Conservation (phyloP, 805 yeast species). For the Zygosaccharomyces bailii region DNA sequence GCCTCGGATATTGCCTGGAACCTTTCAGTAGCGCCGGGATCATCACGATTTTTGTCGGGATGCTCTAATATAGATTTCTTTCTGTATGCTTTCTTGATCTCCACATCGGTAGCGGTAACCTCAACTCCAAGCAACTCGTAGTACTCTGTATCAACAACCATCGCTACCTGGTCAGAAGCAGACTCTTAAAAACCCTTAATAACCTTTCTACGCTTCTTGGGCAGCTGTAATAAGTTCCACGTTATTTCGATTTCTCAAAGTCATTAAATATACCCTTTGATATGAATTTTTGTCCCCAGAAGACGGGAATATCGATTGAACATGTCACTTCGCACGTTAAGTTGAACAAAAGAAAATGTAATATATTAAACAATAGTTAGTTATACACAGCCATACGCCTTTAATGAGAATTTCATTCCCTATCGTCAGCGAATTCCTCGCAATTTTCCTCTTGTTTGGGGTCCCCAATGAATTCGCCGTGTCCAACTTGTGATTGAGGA, state of each 20-base stretch:
- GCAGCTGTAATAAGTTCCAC: not conserved
- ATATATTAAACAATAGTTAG: not conserved
- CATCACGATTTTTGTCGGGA: conserved; percentile 78
- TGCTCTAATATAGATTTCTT: conserved; percentile 72
- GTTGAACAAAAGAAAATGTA: not conserved
- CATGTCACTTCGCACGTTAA: conserved; percentile 1
- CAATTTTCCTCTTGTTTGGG: not conserved
- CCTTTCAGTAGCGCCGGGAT: conserved; percentile 69
- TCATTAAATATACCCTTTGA: not conserved
- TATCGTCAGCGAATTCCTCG: no score
- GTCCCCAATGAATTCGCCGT: not conserved
- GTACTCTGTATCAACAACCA: conserved; percentile 75
- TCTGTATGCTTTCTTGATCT: conserved; percentile 76
- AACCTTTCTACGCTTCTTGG: not conserved
- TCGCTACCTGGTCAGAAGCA: conserved; percentile 21
- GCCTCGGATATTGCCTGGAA: conserved; percentile 65
- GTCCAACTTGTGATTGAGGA: no score
- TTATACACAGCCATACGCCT: not conserved
- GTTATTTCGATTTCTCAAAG: not conserved
- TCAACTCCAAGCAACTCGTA: conserved; percentile 63
- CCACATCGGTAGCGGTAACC: conserved; percentile 56
- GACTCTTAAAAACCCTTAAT: not conserved
- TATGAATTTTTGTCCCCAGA: conserved; percentile 1
- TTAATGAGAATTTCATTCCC: not conserved
- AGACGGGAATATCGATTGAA: not conserved